Percentiles rank a stretch among this genome's conserved stretches.
Conservation (phyloP, 306 rosid genomes). For the Glycyrrhiza uralensis region DNA sequence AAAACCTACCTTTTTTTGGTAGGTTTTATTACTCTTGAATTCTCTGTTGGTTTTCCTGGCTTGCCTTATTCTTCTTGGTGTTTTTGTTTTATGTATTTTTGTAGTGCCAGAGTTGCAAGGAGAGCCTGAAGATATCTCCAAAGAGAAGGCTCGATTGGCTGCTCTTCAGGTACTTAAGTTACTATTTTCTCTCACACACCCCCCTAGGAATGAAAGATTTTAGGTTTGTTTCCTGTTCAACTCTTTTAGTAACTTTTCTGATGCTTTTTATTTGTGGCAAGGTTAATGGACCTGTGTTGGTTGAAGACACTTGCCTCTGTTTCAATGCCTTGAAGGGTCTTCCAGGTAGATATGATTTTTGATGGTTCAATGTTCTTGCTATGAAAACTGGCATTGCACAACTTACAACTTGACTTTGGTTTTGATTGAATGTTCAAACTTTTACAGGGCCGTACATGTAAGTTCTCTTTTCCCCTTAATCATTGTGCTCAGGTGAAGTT, state of each 20-base stretch:
- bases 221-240: neutral
- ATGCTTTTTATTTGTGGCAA: slow-evolving; percentile 23
- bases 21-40: neutral
- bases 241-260: neutral
- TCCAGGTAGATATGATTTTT: slow-evolving; percentile 58
- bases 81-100: neutral
- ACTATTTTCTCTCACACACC: neutral
- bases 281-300: slow-evolving; percentile 96
- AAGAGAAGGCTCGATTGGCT: slow-evolving; percentile 94
- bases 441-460: slow-evolving; percentile 97
- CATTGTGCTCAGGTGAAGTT: slow-evolving; percentile 35
- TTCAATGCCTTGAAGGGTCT: slow-evolving; percentile 96
- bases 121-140: slow-evolving; percentile 94
- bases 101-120: slow-evolving; percentile 97
- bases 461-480: slow-evolving; percentile 41
- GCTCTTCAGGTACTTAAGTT: slow-evolving; percentile 62
- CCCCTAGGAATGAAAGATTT: neutral
- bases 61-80: neutral
- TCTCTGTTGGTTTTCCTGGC: neutral
- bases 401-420: slow-evolving; percentile 11
- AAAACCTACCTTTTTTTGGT: neutral
- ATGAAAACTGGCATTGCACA: neutral
- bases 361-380: neutral
- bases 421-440: slow-evolving; percentile 27
- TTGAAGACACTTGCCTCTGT: slow-evolving; percentile 97